A percentile compares a stretch with the other conserved stretches of the same genome.
These are phyloP conservation scores for Xylaria sp. DNA, from an alignment of 2,329 filamentous ascomycete genomes.

Conservation along the genomic window DNA sequence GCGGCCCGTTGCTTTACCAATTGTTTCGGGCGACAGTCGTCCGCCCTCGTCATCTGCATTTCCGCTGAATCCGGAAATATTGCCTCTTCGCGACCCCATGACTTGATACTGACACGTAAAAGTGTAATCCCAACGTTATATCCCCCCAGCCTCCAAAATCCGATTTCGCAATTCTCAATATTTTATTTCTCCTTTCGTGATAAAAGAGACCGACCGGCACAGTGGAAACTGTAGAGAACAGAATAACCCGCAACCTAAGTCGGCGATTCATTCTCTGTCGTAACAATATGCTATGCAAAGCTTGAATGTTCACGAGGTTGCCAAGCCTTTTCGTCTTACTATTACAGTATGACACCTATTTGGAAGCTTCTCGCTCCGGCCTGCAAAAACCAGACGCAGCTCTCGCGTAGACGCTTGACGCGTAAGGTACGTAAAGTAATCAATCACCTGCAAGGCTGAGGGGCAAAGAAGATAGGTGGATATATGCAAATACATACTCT, in stretches of 20 bases:
- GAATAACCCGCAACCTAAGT: background rate
- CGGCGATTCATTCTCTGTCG: background rate
- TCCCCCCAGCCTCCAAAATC: background rate
- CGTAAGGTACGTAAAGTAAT: background rate
- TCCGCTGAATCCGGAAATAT: background rate
- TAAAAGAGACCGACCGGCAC: background rate
- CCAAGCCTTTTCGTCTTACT: conserved; percentile 20
- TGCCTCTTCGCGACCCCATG: background rate
- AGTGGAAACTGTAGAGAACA: background rate
- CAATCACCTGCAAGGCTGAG: conserved; percentile 8
- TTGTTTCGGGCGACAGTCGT: too few relatives aligned
- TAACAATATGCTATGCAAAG: background rate
- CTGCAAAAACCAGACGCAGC: conserved; percentile 15
- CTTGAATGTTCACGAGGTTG: conserved; percentile 13
- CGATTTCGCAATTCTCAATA: background rate
- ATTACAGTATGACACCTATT: background rate
- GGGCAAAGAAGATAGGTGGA: background rate
- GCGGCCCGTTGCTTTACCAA: too few relatives aligned
- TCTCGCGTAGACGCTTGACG: conserved; percentile 16
- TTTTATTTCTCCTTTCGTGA: background rate
- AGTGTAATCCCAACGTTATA: background rate
- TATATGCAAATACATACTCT: background rate
- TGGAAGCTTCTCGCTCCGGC: conserved; percentile 23
- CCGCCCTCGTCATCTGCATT: background rate
- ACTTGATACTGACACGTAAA: background rate